Evolutionary conservation across 306 rosid genomes (phyloP).

Genomic region (Inga leiocalycina): DNA sequence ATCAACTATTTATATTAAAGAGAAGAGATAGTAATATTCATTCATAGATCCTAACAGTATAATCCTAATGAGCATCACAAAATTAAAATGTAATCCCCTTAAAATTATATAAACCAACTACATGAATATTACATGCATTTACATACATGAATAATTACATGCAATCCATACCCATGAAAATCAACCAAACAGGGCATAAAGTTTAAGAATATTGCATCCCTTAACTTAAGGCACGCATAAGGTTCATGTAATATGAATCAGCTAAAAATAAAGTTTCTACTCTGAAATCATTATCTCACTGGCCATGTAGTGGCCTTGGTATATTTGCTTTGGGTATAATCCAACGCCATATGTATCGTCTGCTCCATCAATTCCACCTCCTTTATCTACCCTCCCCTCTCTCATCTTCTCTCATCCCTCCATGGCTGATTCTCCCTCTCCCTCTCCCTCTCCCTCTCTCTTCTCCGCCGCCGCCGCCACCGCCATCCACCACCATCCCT

Average conservation of each 20-base stretch:
- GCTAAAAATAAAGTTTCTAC: neutral
- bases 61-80: no score
- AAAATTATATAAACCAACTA: no score
- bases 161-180: no score
- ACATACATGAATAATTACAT: no score
- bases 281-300: neutral
- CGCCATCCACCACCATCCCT: neutral
- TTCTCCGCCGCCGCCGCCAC: neutral
- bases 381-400: neutral
- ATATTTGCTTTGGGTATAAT: neutral
- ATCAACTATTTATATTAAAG: no score
- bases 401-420: neutral
- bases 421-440: neutral
- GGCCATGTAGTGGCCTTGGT: neutral
- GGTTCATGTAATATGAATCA: neutral
- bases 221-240: neutral
- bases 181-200: no score
- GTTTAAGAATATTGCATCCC: no score
- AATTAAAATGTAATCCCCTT: no score
- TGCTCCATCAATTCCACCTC: neutral
- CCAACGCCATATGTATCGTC: neutral
- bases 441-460: neutral
- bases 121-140: no score
- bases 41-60: no score
- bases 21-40: no score